Evolutionary conservation across 352 stramenopile genomes (phyloP).

Genomic region (Saprolegnia parasitica): DNA sequence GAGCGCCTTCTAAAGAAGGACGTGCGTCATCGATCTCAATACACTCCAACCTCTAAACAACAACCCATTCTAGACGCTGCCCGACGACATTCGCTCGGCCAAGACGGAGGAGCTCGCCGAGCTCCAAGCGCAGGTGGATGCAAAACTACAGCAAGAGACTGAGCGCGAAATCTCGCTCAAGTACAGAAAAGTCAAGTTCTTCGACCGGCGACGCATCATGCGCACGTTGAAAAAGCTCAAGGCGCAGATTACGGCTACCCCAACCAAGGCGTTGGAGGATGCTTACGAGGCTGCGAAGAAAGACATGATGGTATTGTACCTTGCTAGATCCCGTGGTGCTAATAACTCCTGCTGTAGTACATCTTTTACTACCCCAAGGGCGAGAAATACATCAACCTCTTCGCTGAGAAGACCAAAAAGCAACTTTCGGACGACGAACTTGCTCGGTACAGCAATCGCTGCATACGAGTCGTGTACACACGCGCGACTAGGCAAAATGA

Average conservation of each 20-base stretch:
- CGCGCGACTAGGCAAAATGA: neutral
- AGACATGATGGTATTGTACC: slow-evolving; percentile 28
- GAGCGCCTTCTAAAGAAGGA: slow-evolving; percentile 29
- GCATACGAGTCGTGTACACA: neutral
- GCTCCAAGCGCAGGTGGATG: slow-evolving; percentile 14
- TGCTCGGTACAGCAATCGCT: neutral
- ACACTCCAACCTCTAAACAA: neutral
- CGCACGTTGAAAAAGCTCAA: slow-evolving; percentile 28
- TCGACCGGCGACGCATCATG: slow-evolving; percentile 27
- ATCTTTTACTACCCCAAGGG: slow-evolving; percentile 28
- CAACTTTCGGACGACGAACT: slow-evolving; percentile 19
- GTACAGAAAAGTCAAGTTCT: slow-evolving; percentile 29
- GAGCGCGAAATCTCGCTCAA: slow-evolving; percentile 28
- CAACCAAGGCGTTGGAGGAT: slow-evolving; percentile 4
- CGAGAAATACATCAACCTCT: slow-evolving; percentile 28
- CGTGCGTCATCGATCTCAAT: slow-evolving; percentile 1
- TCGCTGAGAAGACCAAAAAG: slow-evolving; percentile 21
- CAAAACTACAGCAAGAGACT: slow-evolving; percentile 11
- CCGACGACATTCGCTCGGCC: slow-evolving; percentile 17
- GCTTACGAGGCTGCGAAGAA: slow-evolving; percentile 16
- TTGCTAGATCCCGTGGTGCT: neutral
- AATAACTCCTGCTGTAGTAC: slow-evolving; percentile 1
- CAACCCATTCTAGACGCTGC: slow-evolving; percentile 24
- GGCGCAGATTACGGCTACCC: neutral
- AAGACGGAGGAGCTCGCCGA: slow-evolving; percentile 24